Conservation (phyloP, 2,329 filamentous ascomycete species). For the Beauveria rudraprayagi region DNA sequence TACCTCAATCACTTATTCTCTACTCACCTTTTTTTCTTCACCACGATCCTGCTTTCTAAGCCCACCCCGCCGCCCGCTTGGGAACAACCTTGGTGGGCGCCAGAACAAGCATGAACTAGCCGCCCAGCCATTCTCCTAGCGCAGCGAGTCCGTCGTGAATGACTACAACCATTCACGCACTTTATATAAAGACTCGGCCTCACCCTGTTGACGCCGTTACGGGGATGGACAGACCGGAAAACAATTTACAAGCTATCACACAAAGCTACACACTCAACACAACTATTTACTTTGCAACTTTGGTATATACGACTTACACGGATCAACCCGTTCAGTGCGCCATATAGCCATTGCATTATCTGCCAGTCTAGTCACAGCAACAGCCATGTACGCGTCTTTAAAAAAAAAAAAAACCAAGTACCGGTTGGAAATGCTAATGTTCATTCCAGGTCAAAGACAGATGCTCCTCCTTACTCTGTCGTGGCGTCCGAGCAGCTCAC, state of each 20-base stretch:
- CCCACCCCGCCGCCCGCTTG: background rate
- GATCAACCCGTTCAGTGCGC: background rate
- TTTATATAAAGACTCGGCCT: background rate
- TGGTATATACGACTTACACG: background rate
- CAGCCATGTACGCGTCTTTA: background rate
- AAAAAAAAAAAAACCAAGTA: too few species aligned
- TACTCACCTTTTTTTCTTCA: background rate
- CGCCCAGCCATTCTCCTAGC: background rate
- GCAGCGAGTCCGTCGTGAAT: background rate
- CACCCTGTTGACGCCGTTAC: background rate
- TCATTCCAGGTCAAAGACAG: background rate
- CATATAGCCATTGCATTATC: background rate
- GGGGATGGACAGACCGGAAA: background rate
- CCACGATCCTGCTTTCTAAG: background rate
- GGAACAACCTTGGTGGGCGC: background rate
- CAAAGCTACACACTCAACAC: background rate
- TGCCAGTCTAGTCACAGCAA: background rate
- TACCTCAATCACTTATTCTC: background rate
- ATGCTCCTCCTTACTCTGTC: conserved; percentile 2
- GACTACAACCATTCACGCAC: background rate
- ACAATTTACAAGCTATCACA: background rate
- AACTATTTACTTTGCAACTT: too few species aligned
- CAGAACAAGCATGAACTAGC: background rate
- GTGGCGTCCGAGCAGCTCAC: conserved; percentile 11
- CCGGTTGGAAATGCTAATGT: background rate